phyloP scores from a whole-genome alignment of 2,329 filamentous ascomycete genomes.

The Aphanoascus verrucosus region DNA sequence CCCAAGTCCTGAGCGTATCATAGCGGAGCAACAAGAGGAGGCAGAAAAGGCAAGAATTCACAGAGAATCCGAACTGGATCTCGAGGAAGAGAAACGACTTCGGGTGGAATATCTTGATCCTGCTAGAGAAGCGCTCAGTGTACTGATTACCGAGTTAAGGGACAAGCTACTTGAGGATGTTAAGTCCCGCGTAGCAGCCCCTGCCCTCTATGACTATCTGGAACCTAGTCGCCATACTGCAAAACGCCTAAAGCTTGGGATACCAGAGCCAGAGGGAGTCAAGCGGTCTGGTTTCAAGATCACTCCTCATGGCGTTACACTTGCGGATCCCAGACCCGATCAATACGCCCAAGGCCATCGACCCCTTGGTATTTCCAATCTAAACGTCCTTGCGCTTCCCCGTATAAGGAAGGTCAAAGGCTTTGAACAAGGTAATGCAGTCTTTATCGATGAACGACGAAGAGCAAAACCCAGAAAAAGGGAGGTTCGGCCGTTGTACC shows the following conservation, averaged over 20 bases:
- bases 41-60: slow-evolving; percentile 57
- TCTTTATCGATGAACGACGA: slow-evolving; percentile 59
- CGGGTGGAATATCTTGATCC: slow-evolving; percentile 82
- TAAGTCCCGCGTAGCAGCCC: slow-evolving; percentile 73
- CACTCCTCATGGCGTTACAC: slow-evolving; percentile 41
- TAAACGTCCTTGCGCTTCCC: slow-evolving; percentile 57
- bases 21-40: slow-evolving; percentile 44
- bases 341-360: slow-evolving; percentile 35
- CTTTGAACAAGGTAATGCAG: slow-evolving; percentile 49
- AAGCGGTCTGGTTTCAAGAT: slow-evolving; percentile 47
- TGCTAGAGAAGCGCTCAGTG: slow-evolving; percentile 69
- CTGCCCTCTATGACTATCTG: slow-evolving; percentile 67
- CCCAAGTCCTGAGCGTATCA: slow-evolving; percentile 35
- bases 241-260: slow-evolving; percentile 70
- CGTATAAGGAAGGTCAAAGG: slow-evolving; percentile 59
- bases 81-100: slow-evolving; percentile 83
- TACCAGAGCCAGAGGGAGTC: slow-evolving; percentile 56
- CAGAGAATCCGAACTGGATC: slow-evolving; percentile 66
- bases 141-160: slow-evolving; percentile 67
- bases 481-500: slow-evolving; percentile 68
- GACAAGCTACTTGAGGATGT: slow-evolving; percentile 84
- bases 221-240: slow-evolving; percentile 68
- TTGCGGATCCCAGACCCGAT: slow-evolving; percentile 52
- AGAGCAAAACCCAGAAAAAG: slow-evolving; percentile 47
- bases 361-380: slow-evolving; percentile 26